Evolutionary conservation across 169 alveolate genomes (phyloP), one percentile per base, ranked within the genome.

Genomic region (Plasmodium yoelii): DNA sequence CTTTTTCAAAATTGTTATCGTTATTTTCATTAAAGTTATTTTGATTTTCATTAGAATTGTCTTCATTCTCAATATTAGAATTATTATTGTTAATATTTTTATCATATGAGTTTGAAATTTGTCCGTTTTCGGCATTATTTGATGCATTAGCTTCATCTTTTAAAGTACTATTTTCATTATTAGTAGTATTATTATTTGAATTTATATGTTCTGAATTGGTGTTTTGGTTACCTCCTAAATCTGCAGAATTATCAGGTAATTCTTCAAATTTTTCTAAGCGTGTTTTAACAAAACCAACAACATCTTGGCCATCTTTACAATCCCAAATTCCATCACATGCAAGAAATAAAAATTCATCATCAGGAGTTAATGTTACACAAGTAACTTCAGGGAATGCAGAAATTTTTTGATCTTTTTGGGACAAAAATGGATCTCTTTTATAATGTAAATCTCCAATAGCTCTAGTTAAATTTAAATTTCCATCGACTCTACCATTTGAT

Each of bases 241-340:
- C 67, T 34, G 42, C 42, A 24, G 42, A 60, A 5, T 55, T 73
- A 55, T 28, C 64, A 26, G 74, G 1, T 15, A 42, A 63, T 68
- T 92, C 73, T 18, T 72, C 67, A 49, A 88, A 73, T 24, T 51
- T 55, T 42, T 47, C 57, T 70, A 93, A 73, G 46, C 92, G 53
- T 77, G 87, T 56, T 44, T 94, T 71, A 5, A 98, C 96, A 86
- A 94, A 95, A 56, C 96, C 97, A 44, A 98, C 98, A 44, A 97
- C 98, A 56, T 97, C 96, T 90, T 98, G 98, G 71, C 96, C 95
- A 59, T 95, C 95, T 46, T 97, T 92, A 73, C 99, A 98, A 92
- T 99, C 99, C 99, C 99, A 99, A 18, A 99, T 97, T 9, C 99
- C 99, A 93, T 98, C 99, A 95, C 99, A 99, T n/a, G 99, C 99